Conservation (phyloP, 2,329 filamentous ascomycete species). For the Cryphonectria radicalis region DNA sequence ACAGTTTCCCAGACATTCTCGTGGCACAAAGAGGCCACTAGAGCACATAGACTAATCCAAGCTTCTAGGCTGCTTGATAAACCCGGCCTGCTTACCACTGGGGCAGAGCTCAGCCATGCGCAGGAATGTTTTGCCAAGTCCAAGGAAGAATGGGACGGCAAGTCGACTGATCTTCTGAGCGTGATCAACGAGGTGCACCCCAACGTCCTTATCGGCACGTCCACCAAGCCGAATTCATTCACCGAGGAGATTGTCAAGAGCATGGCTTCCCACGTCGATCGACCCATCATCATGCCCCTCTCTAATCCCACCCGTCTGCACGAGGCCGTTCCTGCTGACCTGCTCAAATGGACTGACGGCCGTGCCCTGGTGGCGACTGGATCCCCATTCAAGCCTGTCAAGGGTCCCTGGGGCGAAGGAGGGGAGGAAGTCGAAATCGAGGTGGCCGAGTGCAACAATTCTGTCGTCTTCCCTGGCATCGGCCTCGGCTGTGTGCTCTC, state of each 20-base stretch:
- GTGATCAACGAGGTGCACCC: slow-evolving; percentile 75
- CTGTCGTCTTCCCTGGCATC: slow-evolving; percentile 83
- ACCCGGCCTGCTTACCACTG: slow-evolving; percentile 71
- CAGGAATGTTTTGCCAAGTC: slow-evolving; percentile 71
- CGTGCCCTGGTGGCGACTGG: slow-evolving; percentile 81
- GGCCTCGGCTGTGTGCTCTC: slow-evolving; percentile 78
- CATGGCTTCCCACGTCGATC: slow-evolving; percentile 74
- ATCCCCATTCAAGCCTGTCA: slow-evolving; percentile 78
- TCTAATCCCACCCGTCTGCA: slow-evolving; percentile 86
- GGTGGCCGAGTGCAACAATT: slow-evolving; percentile 86
- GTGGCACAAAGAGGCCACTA: background rate
- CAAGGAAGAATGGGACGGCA: slow-evolving; percentile 64
- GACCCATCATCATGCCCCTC: slow-evolving; percentile 80
- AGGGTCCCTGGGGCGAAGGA: slow-evolving; percentile 56
- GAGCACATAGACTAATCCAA: background rate
- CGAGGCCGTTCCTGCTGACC: slow-evolving; percentile 77
- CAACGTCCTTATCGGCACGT: slow-evolving; percentile 83
- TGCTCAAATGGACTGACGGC: slow-evolving; percentile 79
- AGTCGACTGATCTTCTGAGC: slow-evolving; percentile 62
- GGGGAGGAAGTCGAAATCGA: slow-evolving; percentile 51
- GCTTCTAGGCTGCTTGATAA: slow-evolving; percentile 75
- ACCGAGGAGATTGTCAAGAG: slow-evolving; percentile 73
- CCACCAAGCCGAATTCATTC: slow-evolving; percentile 76
- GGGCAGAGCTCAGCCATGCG: slow-evolving; percentile 54
- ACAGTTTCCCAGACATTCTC: background rate